Conservation (phyloP, 306 rosid species). For the Phaseolus lunatus region DNA sequence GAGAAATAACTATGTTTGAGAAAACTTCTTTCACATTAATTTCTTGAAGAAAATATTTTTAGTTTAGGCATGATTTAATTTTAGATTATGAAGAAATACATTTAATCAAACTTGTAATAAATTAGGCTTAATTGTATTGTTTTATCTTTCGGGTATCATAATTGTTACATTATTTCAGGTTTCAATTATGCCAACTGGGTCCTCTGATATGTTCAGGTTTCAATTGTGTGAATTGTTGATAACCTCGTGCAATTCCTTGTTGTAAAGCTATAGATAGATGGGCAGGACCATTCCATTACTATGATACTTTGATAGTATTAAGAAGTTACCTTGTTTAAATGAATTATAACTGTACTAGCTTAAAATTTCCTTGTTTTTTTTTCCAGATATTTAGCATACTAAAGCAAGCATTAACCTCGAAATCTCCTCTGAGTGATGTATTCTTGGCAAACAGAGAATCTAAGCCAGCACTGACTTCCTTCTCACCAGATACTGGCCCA, state of each 20-base stretch:
- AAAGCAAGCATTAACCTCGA: conserved; percentile 39
- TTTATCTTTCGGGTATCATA: too few relatives aligned
- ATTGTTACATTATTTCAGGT: too few relatives aligned
- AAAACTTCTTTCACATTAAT: too few relatives aligned
- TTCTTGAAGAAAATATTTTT: too few relatives aligned
- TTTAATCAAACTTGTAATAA: too few relatives aligned
- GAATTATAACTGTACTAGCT: too few relatives aligned
- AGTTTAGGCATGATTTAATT: too few relatives aligned
- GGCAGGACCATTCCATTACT: background rate
- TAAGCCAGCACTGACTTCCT: background rate
- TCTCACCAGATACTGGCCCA: background rate
- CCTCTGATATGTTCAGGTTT: background rate
- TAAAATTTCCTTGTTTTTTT: background rate
- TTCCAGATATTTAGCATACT: conserved; percentile 35
- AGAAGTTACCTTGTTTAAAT: background rate
- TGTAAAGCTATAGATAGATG: background rate
- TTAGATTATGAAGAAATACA: too few relatives aligned
- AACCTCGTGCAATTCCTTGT: background rate
- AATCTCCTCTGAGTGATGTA: conserved; percentile 42
- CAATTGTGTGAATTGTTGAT: background rate
- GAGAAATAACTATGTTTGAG: too few relatives aligned
- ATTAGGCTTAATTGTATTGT: too few relatives aligned
- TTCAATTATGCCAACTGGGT: too few relatives aligned
- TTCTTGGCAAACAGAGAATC: conserved; percentile 26
- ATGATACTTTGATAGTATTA: background rate